A percentile compares a stretch with the other conserved stretches of the same genome.
Conservation (phyloP, 1,284 basidiomycete genomes). For the Fomitiporia mediterranea region DNA sequence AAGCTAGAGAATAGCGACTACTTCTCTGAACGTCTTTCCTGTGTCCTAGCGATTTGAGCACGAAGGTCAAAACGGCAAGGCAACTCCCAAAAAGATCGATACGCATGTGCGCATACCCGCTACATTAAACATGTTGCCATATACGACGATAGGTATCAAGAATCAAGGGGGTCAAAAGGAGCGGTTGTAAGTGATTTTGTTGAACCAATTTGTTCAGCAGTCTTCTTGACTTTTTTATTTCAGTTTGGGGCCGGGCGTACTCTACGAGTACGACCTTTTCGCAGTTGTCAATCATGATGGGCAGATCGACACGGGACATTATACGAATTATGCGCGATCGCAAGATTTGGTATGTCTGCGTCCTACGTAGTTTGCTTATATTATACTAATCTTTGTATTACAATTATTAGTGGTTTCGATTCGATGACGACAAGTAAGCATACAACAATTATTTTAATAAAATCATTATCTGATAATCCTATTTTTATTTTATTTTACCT, state of each 20-base stretch:
- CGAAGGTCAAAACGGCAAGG: conserved; percentile 52
- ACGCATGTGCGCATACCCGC: conserved; percentile 80
- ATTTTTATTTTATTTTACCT: too few species aligned
- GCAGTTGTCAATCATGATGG: conserved; percentile 95
- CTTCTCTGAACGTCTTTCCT: conserved; percentile 4
- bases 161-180: conserved; percentile 33
- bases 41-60: conserved; percentile 83
- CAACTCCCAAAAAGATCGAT: conserved; percentile 80
- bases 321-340: conserved; percentile 79
- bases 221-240: not conserved
- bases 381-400: conserved; percentile 24
- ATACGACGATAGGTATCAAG: conserved; percentile 61
- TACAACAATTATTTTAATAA: not conserved
- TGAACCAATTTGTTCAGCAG: not conserved
- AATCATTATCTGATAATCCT: not conserved
- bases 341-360: conserved; percentile 59
- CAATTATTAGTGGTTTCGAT: conserved; percentile 82
- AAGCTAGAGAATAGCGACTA: not conserved
- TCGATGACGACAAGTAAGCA: conserved; percentile 88
- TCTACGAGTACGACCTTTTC: conserved; percentile 92
- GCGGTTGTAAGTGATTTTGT: conserved; percentile 19
- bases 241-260: conserved; percentile 51
- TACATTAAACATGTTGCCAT: conserved; percentile 84
- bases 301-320: conserved; percentile 92
- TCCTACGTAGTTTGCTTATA: conserved; percentile 1